Evolutionary conservation across 2,329 filamentous ascomycete species (phyloP).

Genomic region (Xylariaceae sp.): DNA sequence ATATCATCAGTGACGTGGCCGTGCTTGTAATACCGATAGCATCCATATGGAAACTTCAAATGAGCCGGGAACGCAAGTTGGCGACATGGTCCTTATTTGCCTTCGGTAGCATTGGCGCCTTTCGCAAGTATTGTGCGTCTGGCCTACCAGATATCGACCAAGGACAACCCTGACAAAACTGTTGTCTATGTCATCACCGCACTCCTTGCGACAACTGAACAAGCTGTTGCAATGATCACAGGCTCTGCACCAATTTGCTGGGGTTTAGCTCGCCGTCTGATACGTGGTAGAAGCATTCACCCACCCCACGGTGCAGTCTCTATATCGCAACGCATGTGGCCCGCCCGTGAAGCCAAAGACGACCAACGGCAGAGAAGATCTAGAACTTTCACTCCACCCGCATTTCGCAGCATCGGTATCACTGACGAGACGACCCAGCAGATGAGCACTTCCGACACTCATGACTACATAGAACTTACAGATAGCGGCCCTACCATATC

Average conservation of each 20-base stretch:
- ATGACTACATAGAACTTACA: too few relatives aligned
- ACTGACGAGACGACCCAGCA: too few relatives aligned
- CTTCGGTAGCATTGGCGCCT: constrained; percentile 29
- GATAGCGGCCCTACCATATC: too few relatives aligned
- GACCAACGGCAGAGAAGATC: too few relatives aligned
- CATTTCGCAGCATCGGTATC: too few relatives aligned
- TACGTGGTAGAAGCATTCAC: constrained; percentile 8
- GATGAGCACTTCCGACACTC: too few relatives aligned
- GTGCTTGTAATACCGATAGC: constrained; percentile 29
- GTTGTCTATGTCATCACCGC: constrained; percentile 24
- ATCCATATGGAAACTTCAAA: constrained; percentile 30
- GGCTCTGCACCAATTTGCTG: constrained; percentile 23
- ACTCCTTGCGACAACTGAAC: constrained; percentile 23
- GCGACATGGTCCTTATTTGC: constrained; percentile 30
- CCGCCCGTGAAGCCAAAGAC: constrained; percentile 13
- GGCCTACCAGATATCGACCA: constrained; percentile 20
- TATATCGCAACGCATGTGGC: constrained; percentile 18
- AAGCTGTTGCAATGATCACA: constrained; percentile 23
- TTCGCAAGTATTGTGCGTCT: constrained; percentile 27
- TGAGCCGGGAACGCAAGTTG: constrained; percentile 27
- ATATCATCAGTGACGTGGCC: constrained; percentile 27
- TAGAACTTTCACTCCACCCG: too few relatives aligned
- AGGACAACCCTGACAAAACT: constrained; percentile 19
- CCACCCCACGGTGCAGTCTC: constrained; percentile 4
- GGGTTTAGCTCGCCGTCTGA: constrained; percentile 13